Evolutionary conservation across 2,329 filamentous ascomycete species (phyloP).

Genomic region (Penicillium palitans): DNA sequence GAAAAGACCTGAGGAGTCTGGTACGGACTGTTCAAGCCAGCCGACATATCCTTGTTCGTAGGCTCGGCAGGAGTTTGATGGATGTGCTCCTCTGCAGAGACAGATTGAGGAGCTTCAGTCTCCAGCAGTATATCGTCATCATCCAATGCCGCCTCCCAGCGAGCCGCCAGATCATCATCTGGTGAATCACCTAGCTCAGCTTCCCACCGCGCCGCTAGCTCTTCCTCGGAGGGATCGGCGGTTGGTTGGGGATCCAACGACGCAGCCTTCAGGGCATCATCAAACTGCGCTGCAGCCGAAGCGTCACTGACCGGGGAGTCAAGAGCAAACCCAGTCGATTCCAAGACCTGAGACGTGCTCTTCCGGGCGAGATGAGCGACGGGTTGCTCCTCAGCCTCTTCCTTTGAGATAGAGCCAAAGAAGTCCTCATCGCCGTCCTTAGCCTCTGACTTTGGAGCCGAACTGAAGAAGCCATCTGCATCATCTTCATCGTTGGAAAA

Average conservation of each 20-base stretch:
- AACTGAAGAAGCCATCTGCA: slow-evolving; percentile 41
- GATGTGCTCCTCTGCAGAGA: slow-evolving; percentile 20
- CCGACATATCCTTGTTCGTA: slow-evolving; percentile 8
- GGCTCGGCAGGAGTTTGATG: slow-evolving; percentile 29
- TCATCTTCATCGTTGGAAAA: slow-evolving; percentile 44
- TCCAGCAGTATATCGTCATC: slow-evolving; percentile 85
- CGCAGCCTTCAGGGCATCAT: slow-evolving; percentile 26
- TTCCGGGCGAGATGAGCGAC: slow-evolving; percentile 59
- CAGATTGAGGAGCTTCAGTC: slow-evolving; percentile 42
- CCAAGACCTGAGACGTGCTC: slow-evolving; percentile 67
- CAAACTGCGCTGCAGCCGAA: slow-evolving; percentile 33
- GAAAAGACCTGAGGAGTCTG: slow-evolving; percentile 27
- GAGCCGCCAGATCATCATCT: slow-evolving; percentile 72
- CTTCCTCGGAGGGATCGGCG: slow-evolving; percentile 49
- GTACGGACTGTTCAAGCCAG: slow-evolving; percentile 30
- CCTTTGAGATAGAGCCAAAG: slow-evolving; percentile 32
- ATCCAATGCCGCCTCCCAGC: slow-evolving; percentile 51
- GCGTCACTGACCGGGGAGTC: slow-evolving; percentile 30
- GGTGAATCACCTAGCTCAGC: slow-evolving; percentile 68
- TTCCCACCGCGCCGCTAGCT: slow-evolving; percentile 79
- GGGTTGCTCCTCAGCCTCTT: slow-evolving; percentile 15
- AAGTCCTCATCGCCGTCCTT: slow-evolving; percentile 23
- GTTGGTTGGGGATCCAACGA: slow-evolving; percentile 13
- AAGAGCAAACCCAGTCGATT: slow-evolving; percentile 46
- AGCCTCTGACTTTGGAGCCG: slow-evolving; percentile 1